Conservation (phyloP, 2,329 filamentous ascomycete genomes). For the Scytalidium lignicola region DNA sequence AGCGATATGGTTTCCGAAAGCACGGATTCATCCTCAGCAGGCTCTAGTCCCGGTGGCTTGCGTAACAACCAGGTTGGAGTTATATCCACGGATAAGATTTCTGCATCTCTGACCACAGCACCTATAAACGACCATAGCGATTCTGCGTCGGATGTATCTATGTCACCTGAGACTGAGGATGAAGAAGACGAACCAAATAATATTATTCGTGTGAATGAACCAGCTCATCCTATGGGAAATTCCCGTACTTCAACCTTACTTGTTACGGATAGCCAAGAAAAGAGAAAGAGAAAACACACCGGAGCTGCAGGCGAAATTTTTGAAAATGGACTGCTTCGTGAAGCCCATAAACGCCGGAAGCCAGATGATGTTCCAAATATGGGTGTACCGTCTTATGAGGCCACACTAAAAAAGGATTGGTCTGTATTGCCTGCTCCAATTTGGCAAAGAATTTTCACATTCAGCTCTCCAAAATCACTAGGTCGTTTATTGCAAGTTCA, state of each 20-base stretch:
- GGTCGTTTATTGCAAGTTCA: slow-evolving; percentile 63
- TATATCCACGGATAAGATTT: slow-evolving; percentile 3
- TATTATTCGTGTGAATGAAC: slow-evolving; percentile 5
- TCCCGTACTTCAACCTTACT: slow-evolving; percentile 1
- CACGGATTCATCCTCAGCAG: slow-evolving; percentile 23
- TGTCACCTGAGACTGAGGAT: slow-evolving; percentile 30
- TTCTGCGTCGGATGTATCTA: slow-evolving; percentile 31
- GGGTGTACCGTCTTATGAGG: slow-evolving; percentile 1
- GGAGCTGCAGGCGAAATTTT: slow-evolving; percentile 11
- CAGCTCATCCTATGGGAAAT: slow-evolving; percentile 2
- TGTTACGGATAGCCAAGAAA: slow-evolving; percentile 6
- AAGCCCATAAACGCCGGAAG: slow-evolving; percentile 23
- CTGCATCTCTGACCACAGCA: background rate
- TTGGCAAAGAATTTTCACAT: slow-evolving; percentile 67
- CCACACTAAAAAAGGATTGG: slow-evolving; percentile 18
- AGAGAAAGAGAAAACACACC: slow-evolving; percentile 23
- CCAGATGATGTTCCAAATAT: slow-evolving; percentile 13
- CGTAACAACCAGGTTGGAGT: slow-evolving; percentile 1
- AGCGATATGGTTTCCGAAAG: slow-evolving; percentile 19
- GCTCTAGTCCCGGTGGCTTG: slow-evolving; percentile 17
- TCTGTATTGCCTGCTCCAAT: slow-evolving; percentile 51
- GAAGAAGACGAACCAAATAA: slow-evolving; percentile 18
- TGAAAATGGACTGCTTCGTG: slow-evolving; percentile 9
- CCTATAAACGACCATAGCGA: slow-evolving; percentile 17
- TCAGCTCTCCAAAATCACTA: slow-evolving; percentile 57